Evolutionary conservation across 2,329 filamentous ascomycete genomes (phyloP).

Genomic region (Penicillium palitans): DNA sequence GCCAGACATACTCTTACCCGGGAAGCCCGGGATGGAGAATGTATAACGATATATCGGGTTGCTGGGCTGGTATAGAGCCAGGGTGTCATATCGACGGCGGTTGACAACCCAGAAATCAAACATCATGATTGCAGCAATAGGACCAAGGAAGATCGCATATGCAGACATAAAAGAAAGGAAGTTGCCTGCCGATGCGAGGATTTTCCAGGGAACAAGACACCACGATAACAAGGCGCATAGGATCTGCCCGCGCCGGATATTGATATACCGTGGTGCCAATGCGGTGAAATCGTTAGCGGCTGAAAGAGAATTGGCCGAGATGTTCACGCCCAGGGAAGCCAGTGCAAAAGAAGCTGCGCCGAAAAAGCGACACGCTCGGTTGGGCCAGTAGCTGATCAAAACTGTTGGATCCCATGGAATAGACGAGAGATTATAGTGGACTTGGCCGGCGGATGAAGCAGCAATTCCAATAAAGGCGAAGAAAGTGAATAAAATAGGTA

Average conservation of each 20-base stretch:
- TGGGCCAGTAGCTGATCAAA: slow-evolving; percentile 42
- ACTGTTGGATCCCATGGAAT: slow-evolving; percentile 50
- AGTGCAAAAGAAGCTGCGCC: slow-evolving; percentile 56
- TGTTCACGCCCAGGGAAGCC: slow-evolving; percentile 58
- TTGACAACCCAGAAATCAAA: slow-evolving; percentile 63
- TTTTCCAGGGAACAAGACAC: slow-evolving; percentile 67
- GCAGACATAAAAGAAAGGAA: slow-evolving; percentile 67
- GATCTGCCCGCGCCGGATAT: slow-evolving; percentile 58
- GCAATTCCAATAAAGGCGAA: slow-evolving; percentile 52
- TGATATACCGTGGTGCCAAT: slow-evolving; percentile 55
- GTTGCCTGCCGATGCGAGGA: slow-evolving; percentile 58
- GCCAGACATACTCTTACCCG: slow-evolving; percentile 38
- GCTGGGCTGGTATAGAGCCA: slow-evolving; percentile 53
- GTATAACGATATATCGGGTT: slow-evolving; percentile 54
- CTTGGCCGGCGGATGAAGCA: slow-evolving; percentile 43
- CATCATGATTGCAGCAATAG: slow-evolving; percentile 62
- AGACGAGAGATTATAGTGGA: slow-evolving; percentile 34
- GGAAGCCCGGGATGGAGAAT: slow-evolving; percentile 10
- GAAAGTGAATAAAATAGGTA: slow-evolving; percentile 56
- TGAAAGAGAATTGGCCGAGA: slow-evolving; percentile 54
- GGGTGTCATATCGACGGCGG: slow-evolving; percentile 49
- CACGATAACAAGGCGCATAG: slow-evolving; percentile 58
- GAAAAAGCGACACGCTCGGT: slow-evolving; percentile 50
- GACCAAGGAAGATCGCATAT: slow-evolving; percentile 65
- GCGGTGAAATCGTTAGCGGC: slow-evolving; percentile 58